Evolutionary conservation across 1,139 yeast genomes (phyloP).

Genomic region (Kluyveromyces sp.): DNA sequence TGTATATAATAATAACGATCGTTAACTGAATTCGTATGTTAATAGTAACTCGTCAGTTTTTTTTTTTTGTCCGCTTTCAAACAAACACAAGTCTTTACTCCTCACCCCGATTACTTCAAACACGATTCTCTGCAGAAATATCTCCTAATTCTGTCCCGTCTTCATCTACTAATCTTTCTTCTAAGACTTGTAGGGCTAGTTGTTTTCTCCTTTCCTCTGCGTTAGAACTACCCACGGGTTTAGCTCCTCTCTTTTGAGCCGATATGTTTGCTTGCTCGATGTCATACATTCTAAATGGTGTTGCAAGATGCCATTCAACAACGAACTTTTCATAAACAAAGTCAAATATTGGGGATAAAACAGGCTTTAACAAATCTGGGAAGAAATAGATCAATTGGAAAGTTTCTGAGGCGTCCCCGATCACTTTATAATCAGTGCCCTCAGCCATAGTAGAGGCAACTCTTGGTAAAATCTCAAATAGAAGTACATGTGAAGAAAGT

Average conservation of each 20-base stretch:
- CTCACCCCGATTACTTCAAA: no score
- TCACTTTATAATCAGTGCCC: constrained; percentile 7
- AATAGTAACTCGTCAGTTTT: no score
- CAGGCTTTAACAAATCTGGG: constrained; percentile 53
- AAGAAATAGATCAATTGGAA: constrained; percentile 78
- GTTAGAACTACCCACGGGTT: constrained; percentile 35
- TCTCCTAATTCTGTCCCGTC: no score
- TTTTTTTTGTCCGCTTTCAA: no score
- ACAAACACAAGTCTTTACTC: no score
- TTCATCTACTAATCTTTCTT: constrained; percentile 46
- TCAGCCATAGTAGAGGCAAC: constrained; percentile 12
- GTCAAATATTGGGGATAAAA: constrained; percentile 48
- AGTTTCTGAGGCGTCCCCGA: constrained; percentile 87
- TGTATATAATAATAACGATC: no score
- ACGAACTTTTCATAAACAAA: constrained; percentile 42
- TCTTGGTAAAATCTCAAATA: constrained; percentile 70
- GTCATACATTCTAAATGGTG: constrained; percentile 63
- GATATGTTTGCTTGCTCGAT: constrained; percentile 67
- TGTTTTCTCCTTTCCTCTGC: constrained; percentile 82
- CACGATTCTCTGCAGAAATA: no score
- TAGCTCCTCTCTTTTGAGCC: constrained; percentile 44
- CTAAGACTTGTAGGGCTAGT: constrained; percentile 74
- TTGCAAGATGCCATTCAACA: constrained; percentile 49
- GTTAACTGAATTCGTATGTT: no score
- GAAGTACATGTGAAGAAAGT: constrained; percentile 67